Base-by-base conservation (phyloP, 305 asterid genomes). In the Stenogyne calaminthoides region DNA sequence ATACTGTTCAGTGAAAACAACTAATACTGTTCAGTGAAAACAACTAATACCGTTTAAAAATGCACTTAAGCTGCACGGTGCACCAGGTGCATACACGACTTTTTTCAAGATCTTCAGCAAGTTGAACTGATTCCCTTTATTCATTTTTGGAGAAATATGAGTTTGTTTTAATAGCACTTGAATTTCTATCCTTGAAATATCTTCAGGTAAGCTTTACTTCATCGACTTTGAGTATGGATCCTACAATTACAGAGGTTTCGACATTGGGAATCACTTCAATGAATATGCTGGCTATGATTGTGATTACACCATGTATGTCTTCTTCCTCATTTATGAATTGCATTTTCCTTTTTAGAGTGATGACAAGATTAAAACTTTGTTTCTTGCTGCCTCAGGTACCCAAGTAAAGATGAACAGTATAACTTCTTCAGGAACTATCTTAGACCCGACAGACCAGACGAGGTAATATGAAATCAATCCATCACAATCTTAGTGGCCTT, bases 281-380 rank as follows among this genome's bases (percentile, higher is more conserved):
- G 99, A 90, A 88, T 94, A 94, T 76, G 98, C 97, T 75, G 98
- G 99, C 87, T 94, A 90, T 70, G 95, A 94, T 64, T 94, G 99
- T 81, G 99, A 91, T 83, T 94, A 94, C 83, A 84, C 71, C 80
- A 69, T 87, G 98, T 94, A 84, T 32, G 97, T 81, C 72, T 8
- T 68, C 61, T 36, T 70, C 80, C 76, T 67, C 66, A 37, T 65
- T 65, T 22, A 15, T 55, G 73, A 67, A 51, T 39, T 70, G 42
- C 63, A 39, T 77, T 70, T 64, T n/a, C 70, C 67, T 39, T 40
- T 55, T 55, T 42, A 12, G 73, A 61, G 37, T 40, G 74, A 46
- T 70, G 36, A 62, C 60, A 66, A 52, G 44, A 77, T 71, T 7
- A 19, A 32, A 36, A 29, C 6, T 63, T 70, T 29, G 62, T 29